These are phyloP conservation scores for Phytophthora aleatoria DNA, from an alignment of 352 stramenopile species.

Conservation along the genomic window DNA sequence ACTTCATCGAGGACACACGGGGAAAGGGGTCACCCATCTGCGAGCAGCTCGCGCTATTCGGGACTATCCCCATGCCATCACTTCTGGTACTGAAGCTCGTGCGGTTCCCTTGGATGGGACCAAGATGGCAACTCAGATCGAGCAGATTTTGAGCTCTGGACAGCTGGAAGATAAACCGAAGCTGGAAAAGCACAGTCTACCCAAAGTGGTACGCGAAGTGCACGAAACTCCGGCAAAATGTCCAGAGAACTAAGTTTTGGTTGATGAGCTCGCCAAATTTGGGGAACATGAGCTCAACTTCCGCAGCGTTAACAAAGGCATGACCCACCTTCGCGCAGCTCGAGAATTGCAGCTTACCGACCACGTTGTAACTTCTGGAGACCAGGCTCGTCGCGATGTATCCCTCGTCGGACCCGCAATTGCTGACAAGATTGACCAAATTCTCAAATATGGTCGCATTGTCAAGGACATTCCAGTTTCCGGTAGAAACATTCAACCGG, in stretches of 20 bases:
- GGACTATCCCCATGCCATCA: constrained; percentile 2
- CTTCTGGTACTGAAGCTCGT: constrained; percentile 1
- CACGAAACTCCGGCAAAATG: background rate
- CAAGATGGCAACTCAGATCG: constrained; percentile 1
- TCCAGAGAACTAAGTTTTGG: background rate
- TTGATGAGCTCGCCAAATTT: constrained; percentile 5
- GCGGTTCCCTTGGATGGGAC: background rate
- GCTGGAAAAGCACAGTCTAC: background rate
- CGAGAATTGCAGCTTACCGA: constrained; percentile 1
- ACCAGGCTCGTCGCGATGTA: constrained; percentile 1
- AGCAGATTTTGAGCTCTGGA: background rate
- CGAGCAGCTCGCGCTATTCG: constrained; percentile 9
- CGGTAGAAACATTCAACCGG: background rate
- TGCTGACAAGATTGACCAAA: constrained; percentile 8
- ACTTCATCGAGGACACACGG: constrained; percentile 7
- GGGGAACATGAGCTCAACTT: constrained; percentile 3
- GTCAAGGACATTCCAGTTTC: background rate
- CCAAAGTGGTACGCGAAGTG: background rate
- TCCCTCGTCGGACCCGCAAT: background rate
- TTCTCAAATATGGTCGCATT: constrained; percentile 7
- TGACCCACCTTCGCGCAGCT: constrained; percentile 1
- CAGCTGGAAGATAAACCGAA: background rate
- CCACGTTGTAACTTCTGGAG: background rate
- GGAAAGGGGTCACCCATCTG: constrained; percentile 3
- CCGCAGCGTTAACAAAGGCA: constrained; percentile 3